Base-by-base conservation (phyloP, 768 basidiomycete species). In the Neoboletus subvelutipes region DNA sequence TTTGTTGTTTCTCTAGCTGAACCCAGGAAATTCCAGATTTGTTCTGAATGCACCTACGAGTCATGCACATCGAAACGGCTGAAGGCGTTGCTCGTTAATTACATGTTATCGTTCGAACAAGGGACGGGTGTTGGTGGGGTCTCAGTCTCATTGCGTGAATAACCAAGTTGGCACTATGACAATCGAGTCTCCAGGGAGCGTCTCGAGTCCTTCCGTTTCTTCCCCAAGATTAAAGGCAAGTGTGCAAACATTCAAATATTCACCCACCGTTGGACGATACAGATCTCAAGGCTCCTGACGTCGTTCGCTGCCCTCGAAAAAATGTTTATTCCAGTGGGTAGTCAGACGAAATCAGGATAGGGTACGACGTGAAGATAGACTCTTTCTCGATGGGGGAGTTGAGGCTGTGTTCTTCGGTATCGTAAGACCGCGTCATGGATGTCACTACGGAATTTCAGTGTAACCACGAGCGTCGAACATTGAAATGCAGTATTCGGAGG, bases 381-480 rank as follows among this genome's bases (percentile, higher is more conserved):
- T 22, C 49, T n/a, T 45, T 20, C 2, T 47, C 49, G 5, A 62
- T 51, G 17, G 49, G 40, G 15, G 55, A 57, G 4, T 51, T 5
- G 4, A 54, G 49, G 11, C 57, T 13, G n/a, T 31, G 26, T 24
- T 1, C 8, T 34, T n/a, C 1, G 37, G 50, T 50, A 49, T 55
- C 2, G 42, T 37, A 6, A 50, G 36, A 20, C 54, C 61, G 5
- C 40, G 54, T 57, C 62, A 64, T 8, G 55, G 61, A 24, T 62
- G 49, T 0, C 50, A 55, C 11, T 29, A 54, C 3, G 54, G 45
- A 24, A 64, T 42, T 12, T 57, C 50, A 1, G 2, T 28, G 28
- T 3, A 28, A 28, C 28, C 28, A 28, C 28, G 28, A 5, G 45
- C 49, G 22, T 64, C 59, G 7, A 61, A 17, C 39, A 17, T 53